Percentiles rank a stretch among this genome's conserved stretches.
Evolutionary conservation across 164 flowering plant genomes (phyloP).

Genomic region (Magnolia officinalis): DNA sequence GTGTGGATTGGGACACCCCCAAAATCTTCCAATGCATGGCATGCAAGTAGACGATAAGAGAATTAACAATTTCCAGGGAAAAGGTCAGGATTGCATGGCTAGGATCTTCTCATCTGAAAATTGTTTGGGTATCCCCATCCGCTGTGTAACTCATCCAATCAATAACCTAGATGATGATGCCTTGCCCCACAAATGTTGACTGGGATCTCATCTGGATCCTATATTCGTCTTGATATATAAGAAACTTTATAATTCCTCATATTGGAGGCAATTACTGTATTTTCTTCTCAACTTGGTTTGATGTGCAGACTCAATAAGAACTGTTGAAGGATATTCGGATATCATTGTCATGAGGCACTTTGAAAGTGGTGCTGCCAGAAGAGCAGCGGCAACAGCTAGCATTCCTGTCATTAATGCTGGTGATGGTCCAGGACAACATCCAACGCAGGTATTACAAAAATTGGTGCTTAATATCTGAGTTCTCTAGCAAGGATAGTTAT

Average conservation of each 20-base stretch:
- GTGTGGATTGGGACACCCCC: neutral
- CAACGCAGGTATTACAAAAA: slow-evolving; percentile 60
- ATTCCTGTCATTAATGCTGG: slow-evolving; percentile 98
- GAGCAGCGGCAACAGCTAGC: slow-evolving; percentile 78
- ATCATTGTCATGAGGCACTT: slow-evolving; percentile 97
- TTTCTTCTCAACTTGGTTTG: slow-evolving; percentile 5
- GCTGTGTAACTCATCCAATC: neutral
- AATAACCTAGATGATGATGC: neutral
- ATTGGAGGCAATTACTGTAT: neutral
- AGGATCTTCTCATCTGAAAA: neutral
- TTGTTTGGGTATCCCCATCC: neutral
- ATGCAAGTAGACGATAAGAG: no score
- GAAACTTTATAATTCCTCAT: neutral
- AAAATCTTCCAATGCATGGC: neutral
- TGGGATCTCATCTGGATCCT: neutral
- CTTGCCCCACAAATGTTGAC: neutral
- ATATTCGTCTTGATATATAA: no score
- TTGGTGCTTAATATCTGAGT: neutral
- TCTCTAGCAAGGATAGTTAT: neutral
- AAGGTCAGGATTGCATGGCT: neutral
- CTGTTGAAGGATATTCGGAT: slow-evolving; percentile 95
- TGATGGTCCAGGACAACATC: slow-evolving; percentile 99
- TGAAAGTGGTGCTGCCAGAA: slow-evolving; percentile 95
- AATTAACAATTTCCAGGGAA: no score
- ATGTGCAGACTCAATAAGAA: slow-evolving; percentile 80